Percentiles rank a stretch among this genome's conserved stretches.
Conservation (phyloP, 2,329 filamentous ascomycete species). For the Paramyrothecium roridum region DNA sequence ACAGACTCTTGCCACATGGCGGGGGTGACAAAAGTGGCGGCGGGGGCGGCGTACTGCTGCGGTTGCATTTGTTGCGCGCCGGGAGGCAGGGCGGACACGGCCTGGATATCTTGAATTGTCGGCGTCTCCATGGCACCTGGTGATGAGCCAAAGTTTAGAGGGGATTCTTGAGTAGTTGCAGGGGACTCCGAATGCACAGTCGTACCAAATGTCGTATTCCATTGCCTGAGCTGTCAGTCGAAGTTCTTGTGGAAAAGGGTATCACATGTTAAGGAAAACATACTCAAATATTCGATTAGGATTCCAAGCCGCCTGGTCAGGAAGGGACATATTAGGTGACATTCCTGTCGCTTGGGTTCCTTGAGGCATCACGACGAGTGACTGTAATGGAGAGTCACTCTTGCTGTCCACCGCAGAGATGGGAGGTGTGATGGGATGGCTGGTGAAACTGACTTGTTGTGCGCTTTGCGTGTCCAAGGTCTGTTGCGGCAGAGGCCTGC, state of each 20-base stretch:
- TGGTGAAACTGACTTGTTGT: conserved; percentile 64
- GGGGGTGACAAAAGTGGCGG: conserved; percentile 62
- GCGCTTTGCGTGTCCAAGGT: conserved; percentile 50
- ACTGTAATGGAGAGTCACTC: conserved; percentile 72
- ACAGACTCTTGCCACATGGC: conserved; percentile 74
- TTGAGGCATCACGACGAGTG: conserved; percentile 69
- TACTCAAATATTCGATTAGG: conserved; percentile 88
- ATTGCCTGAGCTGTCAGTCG: conserved; percentile 63
- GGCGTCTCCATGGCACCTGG: conserved; percentile 53
- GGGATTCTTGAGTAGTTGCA: conserved; percentile 40
- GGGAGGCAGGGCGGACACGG: conserved; percentile 40
- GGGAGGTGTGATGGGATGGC: conserved; percentile 76
- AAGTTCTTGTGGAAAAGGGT: conserved; percentile 3
- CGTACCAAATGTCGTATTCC: conserved; percentile 91
- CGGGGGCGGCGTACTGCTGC: conserved; percentile 50
- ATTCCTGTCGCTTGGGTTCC: conserved; percentile 51
- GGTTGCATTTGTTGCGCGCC: conserved; percentile 44
- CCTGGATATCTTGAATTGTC: conserved; percentile 50
- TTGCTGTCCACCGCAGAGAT: conserved; percentile 74
- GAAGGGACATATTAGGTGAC: conserved; percentile 53
- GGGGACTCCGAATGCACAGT: conserved; percentile 35
- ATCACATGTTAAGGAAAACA: conserved; percentile 34
- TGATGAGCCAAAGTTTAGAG: conserved; percentile 51
- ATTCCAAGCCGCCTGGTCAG: conserved; percentile 73
- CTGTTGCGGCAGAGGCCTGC: conserved; percentile 49